A percentile compares a stretch with the other conserved stretches of the same genome.
Conservation (phyloP, 2,329 filamentous ascomycete species). For the Penicillium oxalicum region DNA sequence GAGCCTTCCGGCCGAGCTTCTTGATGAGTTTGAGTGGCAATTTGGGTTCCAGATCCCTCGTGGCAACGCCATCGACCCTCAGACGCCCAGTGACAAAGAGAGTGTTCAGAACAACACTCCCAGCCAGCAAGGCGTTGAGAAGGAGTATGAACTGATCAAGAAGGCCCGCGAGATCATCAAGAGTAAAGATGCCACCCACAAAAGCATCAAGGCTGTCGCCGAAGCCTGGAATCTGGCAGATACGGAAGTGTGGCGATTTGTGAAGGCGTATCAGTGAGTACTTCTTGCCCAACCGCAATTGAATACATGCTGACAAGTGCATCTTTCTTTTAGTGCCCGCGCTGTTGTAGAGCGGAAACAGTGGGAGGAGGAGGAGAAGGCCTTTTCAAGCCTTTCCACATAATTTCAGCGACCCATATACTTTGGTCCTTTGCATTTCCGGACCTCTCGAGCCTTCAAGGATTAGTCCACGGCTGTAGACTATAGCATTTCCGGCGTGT, state of each 20-base stretch:
- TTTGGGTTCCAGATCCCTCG: conserved; percentile 78
- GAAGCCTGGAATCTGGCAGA: conserved; percentile 57
- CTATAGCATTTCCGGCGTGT: conserved; percentile 15
- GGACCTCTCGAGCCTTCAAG: conserved; percentile 1
- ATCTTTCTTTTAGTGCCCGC: conserved; percentile 40
- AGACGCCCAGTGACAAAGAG: conserved; percentile 32
- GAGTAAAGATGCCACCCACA: conserved; percentile 32
- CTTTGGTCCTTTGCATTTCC: conserved; percentile 3
- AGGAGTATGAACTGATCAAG: conserved; percentile 46
- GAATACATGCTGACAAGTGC: neutral
- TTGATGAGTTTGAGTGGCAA: conserved; percentile 74
- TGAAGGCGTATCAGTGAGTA: conserved; percentile 49
- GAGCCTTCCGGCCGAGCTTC: conserved; percentile 46
- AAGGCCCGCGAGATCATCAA: conserved; percentile 45
- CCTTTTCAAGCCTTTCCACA: conserved; percentile 45
- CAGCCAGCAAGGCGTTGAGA: conserved; percentile 32
- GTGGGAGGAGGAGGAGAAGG: conserved; percentile 57
- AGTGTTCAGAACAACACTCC: conserved; percentile 34
- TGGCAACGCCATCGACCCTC: conserved; percentile 34
- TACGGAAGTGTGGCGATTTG: conserved; percentile 60
- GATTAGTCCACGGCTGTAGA: conserved; percentile 10
- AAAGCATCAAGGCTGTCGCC: conserved; percentile 40
- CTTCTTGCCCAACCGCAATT: neutral
- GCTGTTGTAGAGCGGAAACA: conserved; percentile 50
- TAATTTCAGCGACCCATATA: conserved; percentile 1